Base-by-base conservation (phyloP, 169 alveolate species). In the Plasmodium vinckei region DNA sequence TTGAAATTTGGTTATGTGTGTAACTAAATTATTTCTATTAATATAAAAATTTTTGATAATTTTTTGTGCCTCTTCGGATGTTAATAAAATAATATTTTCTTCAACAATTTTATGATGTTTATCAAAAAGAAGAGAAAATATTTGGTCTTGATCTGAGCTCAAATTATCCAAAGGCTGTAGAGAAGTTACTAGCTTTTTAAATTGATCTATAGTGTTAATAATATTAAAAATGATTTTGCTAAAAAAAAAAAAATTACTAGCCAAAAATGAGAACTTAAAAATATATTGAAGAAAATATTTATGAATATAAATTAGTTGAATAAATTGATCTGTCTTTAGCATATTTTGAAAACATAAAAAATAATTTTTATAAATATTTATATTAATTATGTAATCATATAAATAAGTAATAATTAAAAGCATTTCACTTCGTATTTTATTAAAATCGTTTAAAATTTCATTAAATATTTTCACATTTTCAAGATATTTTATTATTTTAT, bases 361-460 rank as follows among this genome's bases (percentile, higher is more conserved):
- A 63, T 75, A 75, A 63, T 67, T 75, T 49, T 54, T 49, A 63
- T 12, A 33, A 9, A 75, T 47, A 46, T 75, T 63, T 73, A 67
- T 75, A 54, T 75, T 47, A 15, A 75, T 54, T 13, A 75, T 15
- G 17, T 75, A 75, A 21, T 75, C 88, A 56, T 75, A 51, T 15
- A 75, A 17, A 42, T 7, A 15, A 6, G 25, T 54, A 33, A 75
- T 44, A 47, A 75, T 49, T 12, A 75, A 33, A 7, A 63, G 12
- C 88, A 75, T 75, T 57, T 75, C 88, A 10, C 27, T 23, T 75
- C 88, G 44, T 63, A 75, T 75, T 21, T 75, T 23, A 21, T 75
- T 63, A 25, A 75, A 67, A 54, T 75, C 88, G 7, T 63, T 60
- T 3, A 75, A 12, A 15, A 61, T 7, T 1, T 75, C 88, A 47